These are phyloP conservation scores for Gaillardinia entomophila DNA, from an alignment of 805 yeast species.

Conservation along the genomic window DNA sequence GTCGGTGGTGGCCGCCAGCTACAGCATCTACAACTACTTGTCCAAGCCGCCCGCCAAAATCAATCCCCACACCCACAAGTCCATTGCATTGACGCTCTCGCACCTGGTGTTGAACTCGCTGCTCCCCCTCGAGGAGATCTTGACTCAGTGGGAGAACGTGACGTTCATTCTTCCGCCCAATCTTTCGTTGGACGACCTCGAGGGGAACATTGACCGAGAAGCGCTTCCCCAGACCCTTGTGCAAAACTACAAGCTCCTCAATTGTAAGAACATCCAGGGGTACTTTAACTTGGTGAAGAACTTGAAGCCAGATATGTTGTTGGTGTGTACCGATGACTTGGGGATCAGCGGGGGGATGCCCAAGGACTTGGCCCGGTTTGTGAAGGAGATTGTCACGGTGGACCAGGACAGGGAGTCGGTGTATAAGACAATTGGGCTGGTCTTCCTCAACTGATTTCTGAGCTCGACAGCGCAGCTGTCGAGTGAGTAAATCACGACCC, in stretches of 20 bases:
- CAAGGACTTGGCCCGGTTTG: conserved; percentile 31
- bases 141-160: conserved; percentile 31
- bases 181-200: conserved; percentile 33
- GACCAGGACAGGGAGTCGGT: conserved; percentile 19
- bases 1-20: conserved; percentile 8
- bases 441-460: no score
- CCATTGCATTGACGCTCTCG: conserved; percentile 37
- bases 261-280: conserved; percentile 35
- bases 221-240: conserved; percentile 18
- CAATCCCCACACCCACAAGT: conserved; percentile 17
- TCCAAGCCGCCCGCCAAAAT: background rate
- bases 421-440: conserved; percentile 13
- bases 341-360: conserved; percentile 27
- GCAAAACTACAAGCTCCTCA: conserved; percentile 32
- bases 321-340: conserved; percentile 38
- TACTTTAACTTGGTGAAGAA: conserved; percentile 33
- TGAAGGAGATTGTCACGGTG: conserved; percentile 27
- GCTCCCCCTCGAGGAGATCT: conserved; percentile 34
- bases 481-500: no score
- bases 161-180: conserved; percentile 41
- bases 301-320: conserved; percentile 34
- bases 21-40: conserved; percentile 6
- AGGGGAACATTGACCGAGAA: conserved; percentile 9
- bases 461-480: no score
- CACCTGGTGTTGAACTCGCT: conserved; percentile 32